Base-by-base conservation (phyloP, 768 basidiomycete genomes). In the Auricularia auricula-judae region DNA sequence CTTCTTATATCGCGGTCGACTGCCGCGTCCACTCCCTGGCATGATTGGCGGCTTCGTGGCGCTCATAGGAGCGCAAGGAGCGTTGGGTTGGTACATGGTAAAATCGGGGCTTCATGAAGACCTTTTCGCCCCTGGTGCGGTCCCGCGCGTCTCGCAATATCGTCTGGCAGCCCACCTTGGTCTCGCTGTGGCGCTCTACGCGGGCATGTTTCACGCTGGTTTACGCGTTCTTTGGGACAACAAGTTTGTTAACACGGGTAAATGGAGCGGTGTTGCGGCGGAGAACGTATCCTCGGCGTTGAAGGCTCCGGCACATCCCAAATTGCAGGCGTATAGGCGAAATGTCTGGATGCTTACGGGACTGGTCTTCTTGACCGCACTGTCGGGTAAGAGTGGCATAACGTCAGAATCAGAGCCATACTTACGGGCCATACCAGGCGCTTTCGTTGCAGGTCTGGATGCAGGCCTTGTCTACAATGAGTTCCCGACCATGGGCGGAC, bases 21-120 rank as follows among this genome's bases (percentile, higher is more conserved):
- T 98, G 35, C 80, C 91, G 4, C 75, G 79, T 2, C 73, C 82
- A 0, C 79, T 93, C 65, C 82, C 86, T 1, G 70, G 74, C n/a
- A 83, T 85, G 66, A 82, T 97, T 29, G 74, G 83, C 14, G 87
- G 84, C 2, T 81, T 98, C 67, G 89, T 87, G 0, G 71, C 86
- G 0, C 83, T 98, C 36, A 88, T 99, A 62, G 97, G 94, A 35
- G 86, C 85, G 21, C 94, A 99, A 75, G 97, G 97, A 58, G 81
- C 84, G 21, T 80, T 99, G 21, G 97, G 97, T 34, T 99, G 97
- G 97, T 98, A 98, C 79, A 99, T 99, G 97, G 97, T 99, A 64
- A 89, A 95, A 74, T 98, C 94, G 12, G 97, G 97, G 1, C 80
- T 99, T 11, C 89, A 94, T 69, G 84, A 91, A 63, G 83, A 89